Conservation (phyloP, 768 basidiomycete genomes). For the Polyporus arcularius region DNA sequence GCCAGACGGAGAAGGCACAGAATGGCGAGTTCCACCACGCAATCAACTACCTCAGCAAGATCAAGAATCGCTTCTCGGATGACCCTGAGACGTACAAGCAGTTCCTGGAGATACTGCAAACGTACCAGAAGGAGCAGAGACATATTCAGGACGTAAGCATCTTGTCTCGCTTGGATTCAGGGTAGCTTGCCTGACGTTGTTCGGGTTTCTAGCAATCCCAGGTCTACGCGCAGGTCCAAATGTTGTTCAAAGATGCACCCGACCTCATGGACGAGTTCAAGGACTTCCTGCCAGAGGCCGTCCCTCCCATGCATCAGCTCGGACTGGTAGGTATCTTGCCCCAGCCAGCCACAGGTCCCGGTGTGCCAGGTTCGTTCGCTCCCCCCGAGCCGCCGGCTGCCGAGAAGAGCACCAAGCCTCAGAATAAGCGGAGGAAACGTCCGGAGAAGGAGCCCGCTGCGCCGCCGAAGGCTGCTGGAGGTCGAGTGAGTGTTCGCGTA, state of each 20-base stretch:
- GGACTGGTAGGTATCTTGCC: conserved; percentile 51
- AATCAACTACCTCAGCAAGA: conserved; percentile 97
- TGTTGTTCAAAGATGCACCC: conserved; percentile 78
- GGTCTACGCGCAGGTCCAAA: conserved; percentile 79
- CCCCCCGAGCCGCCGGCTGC: conserved; percentile 21
- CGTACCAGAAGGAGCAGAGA: conserved; percentile 79
- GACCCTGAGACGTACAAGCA: conserved; percentile 93
- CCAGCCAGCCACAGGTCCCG: conserved; percentile 42
- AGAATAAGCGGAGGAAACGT: conserved; percentile 62
- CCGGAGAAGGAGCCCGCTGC: conserved; percentile 70
- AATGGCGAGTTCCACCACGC: conserved; percentile 86
- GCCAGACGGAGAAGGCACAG: conserved; percentile 19
- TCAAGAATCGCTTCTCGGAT: conserved; percentile 86
- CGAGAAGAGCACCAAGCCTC: conserved; percentile 45
- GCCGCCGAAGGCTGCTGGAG: conserved; percentile 50
- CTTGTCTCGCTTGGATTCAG: not conserved
- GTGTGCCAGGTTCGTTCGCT: conserved; percentile 30
- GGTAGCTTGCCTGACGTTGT: not conserved
- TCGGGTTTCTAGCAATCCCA: conserved; percentile 48
- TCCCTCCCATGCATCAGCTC: conserved; percentile 41
- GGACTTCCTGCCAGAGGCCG: conserved; percentile 73
- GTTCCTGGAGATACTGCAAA: conserved; percentile 85
- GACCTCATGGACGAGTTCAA: conserved; percentile 82
- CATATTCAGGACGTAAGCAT: conserved; percentile 67
- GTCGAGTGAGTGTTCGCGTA: conserved; percentile 42